A percentile compares a stretch with the other conserved stretches of the same genome.
phyloP scores from a whole-genome alignment of 2,329 filamentous ascomycete genomes.

The Colletotrichum plurivorum region DNA sequence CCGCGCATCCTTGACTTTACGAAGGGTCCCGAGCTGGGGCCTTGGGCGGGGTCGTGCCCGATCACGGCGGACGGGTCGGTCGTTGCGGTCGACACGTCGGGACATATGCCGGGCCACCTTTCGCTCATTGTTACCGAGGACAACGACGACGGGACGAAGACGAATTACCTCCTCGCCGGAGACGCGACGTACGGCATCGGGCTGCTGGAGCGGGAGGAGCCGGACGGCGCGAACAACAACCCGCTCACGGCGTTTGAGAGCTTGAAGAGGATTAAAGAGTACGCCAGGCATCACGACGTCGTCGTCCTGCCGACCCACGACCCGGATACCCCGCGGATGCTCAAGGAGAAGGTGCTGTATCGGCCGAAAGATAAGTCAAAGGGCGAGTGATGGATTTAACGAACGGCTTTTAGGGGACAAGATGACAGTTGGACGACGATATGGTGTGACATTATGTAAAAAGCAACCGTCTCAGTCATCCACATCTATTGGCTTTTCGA shows the following conservation, averaged over 20 bases:
- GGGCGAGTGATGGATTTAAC: neutral
- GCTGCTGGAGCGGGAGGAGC: conserved; percentile 48
- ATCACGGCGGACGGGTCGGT: conserved; percentile 49
- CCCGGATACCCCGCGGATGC: conserved; percentile 23
- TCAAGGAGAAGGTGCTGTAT: conserved; percentile 27
- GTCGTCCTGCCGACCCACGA: conserved; percentile 49
- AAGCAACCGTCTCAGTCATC: too few relatives aligned
- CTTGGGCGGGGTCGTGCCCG: conserved; percentile 46
- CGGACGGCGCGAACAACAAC: conserved; percentile 50
- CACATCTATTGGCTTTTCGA: too few relatives aligned
- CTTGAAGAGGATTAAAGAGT: conserved; percentile 50
- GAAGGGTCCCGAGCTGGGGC: conserved; percentile 45
- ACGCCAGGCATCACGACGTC: conserved; percentile 44
- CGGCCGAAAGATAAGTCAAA: conserved; percentile 8
- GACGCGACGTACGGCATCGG: conserved; percentile 51
- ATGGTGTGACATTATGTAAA: too few relatives aligned
- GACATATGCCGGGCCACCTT: conserved; percentile 52
- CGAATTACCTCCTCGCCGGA: conserved; percentile 47
- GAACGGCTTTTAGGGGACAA: neutral
- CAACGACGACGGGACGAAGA: conserved; percentile 35
- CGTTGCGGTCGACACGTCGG: conserved; percentile 50
- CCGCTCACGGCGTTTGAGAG: conserved; percentile 48
- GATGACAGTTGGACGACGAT: neutral
- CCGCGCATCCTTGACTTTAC: conserved; percentile 47
- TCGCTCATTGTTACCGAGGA: conserved; percentile 43